Base-by-base conservation (phyloP, 139 green algal genomes). In the Zygnema circumcarinatum region DNA sequence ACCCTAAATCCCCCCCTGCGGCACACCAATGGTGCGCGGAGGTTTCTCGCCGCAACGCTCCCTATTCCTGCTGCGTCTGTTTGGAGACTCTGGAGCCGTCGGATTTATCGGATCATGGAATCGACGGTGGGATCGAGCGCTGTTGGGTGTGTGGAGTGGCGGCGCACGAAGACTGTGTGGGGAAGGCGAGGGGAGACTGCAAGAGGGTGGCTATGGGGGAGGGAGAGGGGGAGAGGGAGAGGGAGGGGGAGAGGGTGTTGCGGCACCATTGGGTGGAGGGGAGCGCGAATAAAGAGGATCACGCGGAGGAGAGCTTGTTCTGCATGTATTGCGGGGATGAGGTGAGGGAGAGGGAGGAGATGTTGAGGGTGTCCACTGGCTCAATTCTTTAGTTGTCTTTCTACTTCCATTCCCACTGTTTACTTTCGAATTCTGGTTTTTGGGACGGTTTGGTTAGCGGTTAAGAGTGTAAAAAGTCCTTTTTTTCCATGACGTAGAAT, bases 131-230 rank as follows among this genome's bases (percentile, higher is more conserved):
- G 20, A 62, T 38, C 33, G 74, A 85, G 29, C 47, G 33, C 29
- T 96, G 94, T 67, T 84, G 91, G 47, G 81, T 93, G 1, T 96
- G 94, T 81, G 93, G 93, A 1, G 53, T 93, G 1, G 88, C 93
- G 40, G 91, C 81, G n/a, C 94, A 96, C 79, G 87, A 92, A 40
- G 35, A 84, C 33, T 96, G 94, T 67, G 54, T 62, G 0, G 85
- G 89, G 2, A 67, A 87, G 11, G 90, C 92, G 29, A 41, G 87
- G 11, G 74, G 90, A 35, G 82, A 93, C 82, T 95, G 92, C 86
- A 81, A 91, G 62, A 84, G 86, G 2, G 87, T 92, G 32, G 33
- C 79, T 2, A 38, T 88, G 78, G 25, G 22, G 3, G 68, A 29
- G 33, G 76, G 91, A 38, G 80, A 93, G 80, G 94, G 91, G 82